phyloP scores from a whole-genome alignment of 257 asterid genomes.

The Buddleja alternifolia region DNA sequence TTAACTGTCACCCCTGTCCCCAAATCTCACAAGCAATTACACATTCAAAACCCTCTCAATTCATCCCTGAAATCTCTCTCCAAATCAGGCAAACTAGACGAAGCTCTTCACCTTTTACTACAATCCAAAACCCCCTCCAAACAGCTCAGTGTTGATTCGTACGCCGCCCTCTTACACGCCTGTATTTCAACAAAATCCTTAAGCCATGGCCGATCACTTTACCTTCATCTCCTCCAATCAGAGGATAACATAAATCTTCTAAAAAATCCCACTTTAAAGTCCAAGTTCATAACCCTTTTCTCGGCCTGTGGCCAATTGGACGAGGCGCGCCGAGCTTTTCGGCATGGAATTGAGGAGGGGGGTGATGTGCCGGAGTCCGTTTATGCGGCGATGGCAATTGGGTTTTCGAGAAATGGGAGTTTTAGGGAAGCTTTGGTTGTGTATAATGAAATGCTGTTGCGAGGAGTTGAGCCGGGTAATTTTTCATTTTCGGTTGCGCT shows the following conservation, averaged over 20 bases:
- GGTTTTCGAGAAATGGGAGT: conserved; percentile 45
- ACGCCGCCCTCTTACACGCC: conserved; percentile 45
- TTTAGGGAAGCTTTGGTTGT: conserved; percentile 41
- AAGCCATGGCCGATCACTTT: conserved; percentile 42
- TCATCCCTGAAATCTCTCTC: conserved; percentile 44
- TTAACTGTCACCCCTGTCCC: conserved; percentile 38
- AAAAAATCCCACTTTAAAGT: conserved; percentile 35
- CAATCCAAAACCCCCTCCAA: conserved; percentile 25
- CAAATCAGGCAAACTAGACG: conserved; percentile 48
- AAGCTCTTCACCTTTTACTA: conserved; percentile 45
- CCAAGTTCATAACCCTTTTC: conserved; percentile 60
- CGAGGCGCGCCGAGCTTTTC: conserved; percentile 49
- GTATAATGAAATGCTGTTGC: conserved; percentile 42
- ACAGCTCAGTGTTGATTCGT: conserved; percentile 31
- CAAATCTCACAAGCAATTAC: conserved; percentile 17
- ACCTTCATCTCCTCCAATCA: conserved; percentile 43
- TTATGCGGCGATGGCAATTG: conserved; percentile 57
- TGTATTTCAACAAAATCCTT: conserved; percentile 50
- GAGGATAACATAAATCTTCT: conserved; percentile 32
- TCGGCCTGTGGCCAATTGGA: conserved; percentile 48
- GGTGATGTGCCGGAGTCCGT: conserved; percentile 38
- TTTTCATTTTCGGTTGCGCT: conserved; percentile 46
- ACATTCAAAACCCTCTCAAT: conserved; percentile 27
- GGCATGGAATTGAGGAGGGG: conserved; percentile 31
- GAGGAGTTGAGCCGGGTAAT: conserved; percentile 37